Evolutionary conservation across 163 green algal genomes (phyloP), one percentile per base, ranked within the genome.

Genomic region (Chlamydomonas reinhardtii): DNA sequence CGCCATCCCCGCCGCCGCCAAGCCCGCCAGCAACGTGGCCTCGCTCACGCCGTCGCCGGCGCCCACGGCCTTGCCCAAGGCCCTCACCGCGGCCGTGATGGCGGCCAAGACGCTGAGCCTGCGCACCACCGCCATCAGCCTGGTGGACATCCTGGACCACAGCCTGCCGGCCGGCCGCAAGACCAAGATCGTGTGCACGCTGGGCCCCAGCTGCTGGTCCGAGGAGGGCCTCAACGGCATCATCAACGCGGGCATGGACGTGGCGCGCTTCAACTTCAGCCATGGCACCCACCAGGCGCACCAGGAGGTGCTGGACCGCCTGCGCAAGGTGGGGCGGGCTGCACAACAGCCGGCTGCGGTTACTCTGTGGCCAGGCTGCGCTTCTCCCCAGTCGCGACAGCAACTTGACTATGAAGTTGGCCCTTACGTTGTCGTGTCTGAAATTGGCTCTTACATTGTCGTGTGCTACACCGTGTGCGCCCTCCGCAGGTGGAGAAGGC

Each of bases 121-220:
- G 76, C 87, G 91, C 22, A 91, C 88, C 73, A 92, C 88, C 8
- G 74, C 84, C 32, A 92, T 95, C 54, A 83, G 82, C 0, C 85
- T 91, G 48, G 66, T 76, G 24, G 77, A 88, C 43, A 73, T 93
- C 16, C 16, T 83, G 73, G 70, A 79, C 27, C 80, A 86, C 35
- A 24, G 32, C 11, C 54, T 79, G 29, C 54, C 56, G 6, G 54
- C 70, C 1, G 35, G 59, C 14, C 89, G 91, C 85, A 93, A 93
- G 88, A 97, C 94, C 34, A 96, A 96, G 90, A 96, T 97, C 62
- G 89, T 97, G 74, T 94, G 89, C 89, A 96, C 93, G 48, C 89
- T 96, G 74, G 93, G 93, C 17, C 93, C 93, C 0, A 83, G 65
- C 2, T 94, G 83, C 72, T 93, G 92, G 90, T 77, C 37, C 32